Conservation (phyloP, 805 yeast genomes). For the Debaryomyces tyrocola region DNA sequence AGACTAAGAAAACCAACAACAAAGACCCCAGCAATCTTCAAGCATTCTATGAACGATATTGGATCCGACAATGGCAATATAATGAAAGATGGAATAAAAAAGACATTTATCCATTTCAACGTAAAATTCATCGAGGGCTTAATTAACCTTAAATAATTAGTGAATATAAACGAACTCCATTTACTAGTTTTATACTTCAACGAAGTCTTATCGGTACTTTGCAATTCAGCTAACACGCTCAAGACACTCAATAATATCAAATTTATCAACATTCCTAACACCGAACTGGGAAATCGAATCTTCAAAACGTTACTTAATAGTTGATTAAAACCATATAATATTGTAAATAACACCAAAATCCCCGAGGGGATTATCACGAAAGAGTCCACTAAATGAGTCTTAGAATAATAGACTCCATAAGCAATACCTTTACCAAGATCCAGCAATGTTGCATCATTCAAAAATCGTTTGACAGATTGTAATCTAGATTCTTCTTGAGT, state of each 20-base stretch:
- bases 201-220: conserved; percentile 9
- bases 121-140: conserved; percentile 70
- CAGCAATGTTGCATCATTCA: background rate
- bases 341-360: conserved; percentile 40
- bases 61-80: conserved; percentile 67
- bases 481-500: background rate
- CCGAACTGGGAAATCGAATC: conserved; percentile 68
- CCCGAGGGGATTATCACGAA: conserved; percentile 53
- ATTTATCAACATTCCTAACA: conserved; percentile 64
- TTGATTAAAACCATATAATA: conserved; percentile 55
- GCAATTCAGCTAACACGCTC: conserved; percentile 22
- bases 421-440: conserved; percentile 16
- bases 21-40: conserved; percentile 73
- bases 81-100: conserved; percentile 76
- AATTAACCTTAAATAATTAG: conserved; percentile 35
- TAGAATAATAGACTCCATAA: conserved; percentile 34
- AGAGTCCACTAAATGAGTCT: conserved; percentile 37
- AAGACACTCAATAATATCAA: conserved; percentile 45
- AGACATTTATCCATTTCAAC: conserved; percentile 74
- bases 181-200: conserved; percentile 8
- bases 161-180: conserved; percentile 21
- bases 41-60: conserved; percentile 65
- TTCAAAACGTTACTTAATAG: conserved; percentile 43
- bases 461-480: background rate
- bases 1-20: conserved; percentile 57